A percentile compares a stretch with the other conserved stretches of the same genome.
Conservation (phyloP, 2,329 filamentous ascomycete genomes). For the Exophiala calicioides region DNA sequence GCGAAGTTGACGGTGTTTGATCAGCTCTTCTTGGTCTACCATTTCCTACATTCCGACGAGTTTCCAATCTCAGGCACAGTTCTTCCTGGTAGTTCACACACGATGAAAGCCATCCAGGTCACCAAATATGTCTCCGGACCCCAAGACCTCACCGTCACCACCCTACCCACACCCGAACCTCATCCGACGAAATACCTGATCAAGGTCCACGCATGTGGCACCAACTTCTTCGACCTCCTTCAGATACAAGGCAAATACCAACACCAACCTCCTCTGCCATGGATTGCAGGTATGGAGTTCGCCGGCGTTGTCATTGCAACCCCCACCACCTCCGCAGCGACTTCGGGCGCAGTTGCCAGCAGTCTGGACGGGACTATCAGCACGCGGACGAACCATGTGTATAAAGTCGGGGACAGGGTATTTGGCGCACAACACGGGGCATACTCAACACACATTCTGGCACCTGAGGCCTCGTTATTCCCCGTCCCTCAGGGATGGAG, state of each 20-base stretch:
- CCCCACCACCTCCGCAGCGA: slow-evolving; percentile 47
- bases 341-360: slow-evolving; percentile 32
- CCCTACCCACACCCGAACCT: slow-evolving; percentile 73
- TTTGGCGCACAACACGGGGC: slow-evolving; percentile 86
- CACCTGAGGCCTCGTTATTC: slow-evolving; percentile 66
- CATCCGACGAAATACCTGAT: slow-evolving; percentile 78
- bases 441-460: slow-evolving; percentile 75
- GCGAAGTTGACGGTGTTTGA: no score
- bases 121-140: slow-evolving; percentile 61
- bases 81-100: not conserved
- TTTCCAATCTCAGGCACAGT: no score
- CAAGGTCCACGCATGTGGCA: slow-evolving; percentile 79
- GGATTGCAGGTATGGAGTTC: slow-evolving; percentile 86
- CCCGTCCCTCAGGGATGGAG: slow-evolving; percentile 80
- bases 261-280: slow-evolving; percentile 82
- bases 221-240: slow-evolving; percentile 96
- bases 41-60: no score
- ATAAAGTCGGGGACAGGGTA: slow-evolving; percentile 75
- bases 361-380: slow-evolving; percentile 36
- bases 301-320: slow-evolving; percentile 72
- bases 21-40: not conserved
- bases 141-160: slow-evolving; percentile 72
- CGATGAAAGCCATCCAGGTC: slow-evolving; percentile 33
- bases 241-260: slow-evolving; percentile 97
- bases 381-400: slow-evolving; percentile 54